Evolutionary conservation across 1,284 basidiomycete genomes (phyloP).

Genomic region (Volvariella surrecta): DNA sequence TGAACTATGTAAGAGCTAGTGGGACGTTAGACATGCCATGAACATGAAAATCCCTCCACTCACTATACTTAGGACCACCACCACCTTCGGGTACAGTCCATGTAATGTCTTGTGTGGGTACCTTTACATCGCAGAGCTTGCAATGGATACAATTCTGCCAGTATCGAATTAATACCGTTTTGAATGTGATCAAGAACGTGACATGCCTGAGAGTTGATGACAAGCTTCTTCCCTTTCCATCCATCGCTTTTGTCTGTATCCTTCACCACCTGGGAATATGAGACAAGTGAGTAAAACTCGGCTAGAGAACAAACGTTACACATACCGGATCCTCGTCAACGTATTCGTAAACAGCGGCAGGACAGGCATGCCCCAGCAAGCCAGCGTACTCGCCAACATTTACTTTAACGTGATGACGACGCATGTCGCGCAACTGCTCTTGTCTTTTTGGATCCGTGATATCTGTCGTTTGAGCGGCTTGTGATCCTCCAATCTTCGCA

Average conservation of each 20-base stretch:
- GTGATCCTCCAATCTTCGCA: slow-evolving; percentile 27
- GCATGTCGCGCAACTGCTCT: slow-evolving; percentile 16
- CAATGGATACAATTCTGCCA: slow-evolving; percentile 82
- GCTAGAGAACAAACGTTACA: too few species aligned
- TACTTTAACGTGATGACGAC: slow-evolving; percentile 60
- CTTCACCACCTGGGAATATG: slow-evolving; percentile 1
- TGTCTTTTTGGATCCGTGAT: slow-evolving; percentile 34
- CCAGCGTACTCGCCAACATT: slow-evolving; percentile 85
- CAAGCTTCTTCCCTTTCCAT: slow-evolving; percentile 80
- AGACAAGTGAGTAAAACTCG: too few species aligned
- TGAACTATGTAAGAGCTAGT: not conserved
- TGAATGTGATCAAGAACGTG: not conserved
- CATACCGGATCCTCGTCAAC: slow-evolving; percentile 55
- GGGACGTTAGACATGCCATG: not conserved
- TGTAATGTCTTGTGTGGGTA: slow-evolving; percentile 87
- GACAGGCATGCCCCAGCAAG: slow-evolving; percentile 84
- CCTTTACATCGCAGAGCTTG: slow-evolving; percentile 92
- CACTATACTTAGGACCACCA: slow-evolving; percentile 90
- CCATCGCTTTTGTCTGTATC: slow-evolving; percentile 28
- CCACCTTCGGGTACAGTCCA: slow-evolving; percentile 94
- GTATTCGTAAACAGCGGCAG: slow-evolving; percentile 97
- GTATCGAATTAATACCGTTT: not conserved
- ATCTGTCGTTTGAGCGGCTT: slow-evolving; percentile 13
- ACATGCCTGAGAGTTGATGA: slow-evolving; percentile 90
- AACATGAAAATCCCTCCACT: slow-evolving; percentile 19